Percentiles rank a stretch among this genome's conserved stretches.
Conservation (phyloP, 2,329 filamentous ascomycete genomes). For the Pyricularia sp. region DNA sequence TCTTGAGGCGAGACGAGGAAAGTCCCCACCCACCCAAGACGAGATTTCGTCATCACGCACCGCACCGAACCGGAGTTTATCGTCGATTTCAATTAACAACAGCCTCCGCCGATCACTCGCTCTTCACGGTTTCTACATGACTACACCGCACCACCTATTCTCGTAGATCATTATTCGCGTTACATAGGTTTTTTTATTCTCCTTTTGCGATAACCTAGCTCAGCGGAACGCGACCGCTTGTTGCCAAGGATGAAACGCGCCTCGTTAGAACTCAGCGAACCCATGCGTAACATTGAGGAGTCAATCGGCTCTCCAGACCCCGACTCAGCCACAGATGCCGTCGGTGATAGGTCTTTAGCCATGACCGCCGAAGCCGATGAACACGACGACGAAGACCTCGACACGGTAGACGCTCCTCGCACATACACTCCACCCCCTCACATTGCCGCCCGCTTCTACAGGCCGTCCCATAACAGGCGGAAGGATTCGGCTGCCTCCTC, state of each 20-base stretch:
- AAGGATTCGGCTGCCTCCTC: slow-evolving; percentile 68
- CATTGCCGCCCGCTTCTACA: slow-evolving; percentile 68
- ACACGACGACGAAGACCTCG: slow-evolving; percentile 3
- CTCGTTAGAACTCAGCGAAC: slow-evolving; percentile 17
- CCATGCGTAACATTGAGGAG: slow-evolving; percentile 17
- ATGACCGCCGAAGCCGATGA: slow-evolving; percentile 11
- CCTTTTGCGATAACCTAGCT: neutral
- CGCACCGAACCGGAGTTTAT: neutral
- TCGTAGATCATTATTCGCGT: neutral
- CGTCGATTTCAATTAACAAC: neutral
- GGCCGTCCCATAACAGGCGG: slow-evolving; percentile 48
- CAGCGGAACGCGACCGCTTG: neutral
- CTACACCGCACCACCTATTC: neutral
- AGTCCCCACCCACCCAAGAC: neutral
- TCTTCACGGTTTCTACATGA: neutral
- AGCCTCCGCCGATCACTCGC: neutral
- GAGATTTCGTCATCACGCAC: neutral
- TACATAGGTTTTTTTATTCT: neutral
- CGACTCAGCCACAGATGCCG: slow-evolving; percentile 7
- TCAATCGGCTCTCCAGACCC: slow-evolving; percentile 14
- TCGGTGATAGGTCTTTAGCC: slow-evolving; percentile 11
- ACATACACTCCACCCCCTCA: slow-evolving; percentile 56
- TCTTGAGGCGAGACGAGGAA: neutral
- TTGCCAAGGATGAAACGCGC: slow-evolving; percentile 15
- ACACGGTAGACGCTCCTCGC: slow-evolving; percentile 13